Conservation (phyloP, 2,329 filamentous ascomycete genomes). For the Volutella citrinella region DNA sequence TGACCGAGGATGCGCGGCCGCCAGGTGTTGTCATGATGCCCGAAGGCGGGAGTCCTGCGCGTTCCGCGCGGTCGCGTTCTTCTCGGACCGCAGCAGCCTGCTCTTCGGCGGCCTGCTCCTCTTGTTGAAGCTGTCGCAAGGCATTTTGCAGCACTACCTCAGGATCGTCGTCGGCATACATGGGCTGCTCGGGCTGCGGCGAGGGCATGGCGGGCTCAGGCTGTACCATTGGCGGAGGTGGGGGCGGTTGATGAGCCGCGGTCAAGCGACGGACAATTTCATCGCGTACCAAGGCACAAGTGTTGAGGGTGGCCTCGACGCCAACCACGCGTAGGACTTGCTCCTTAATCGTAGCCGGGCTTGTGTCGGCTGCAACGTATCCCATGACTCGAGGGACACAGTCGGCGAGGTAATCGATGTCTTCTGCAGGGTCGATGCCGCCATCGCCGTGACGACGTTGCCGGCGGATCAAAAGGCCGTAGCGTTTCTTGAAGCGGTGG, state of each 20-base stretch:
- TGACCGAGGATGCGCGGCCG: conserved; percentile 27
- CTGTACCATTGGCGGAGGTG: conserved; percentile 21
- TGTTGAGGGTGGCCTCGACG: conserved; percentile 51
- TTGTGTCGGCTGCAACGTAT: conserved; percentile 56
- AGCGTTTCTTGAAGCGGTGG: conserved; percentile 62
- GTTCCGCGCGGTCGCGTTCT: conserved; percentile 48
- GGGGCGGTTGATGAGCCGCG: conserved; percentile 17
- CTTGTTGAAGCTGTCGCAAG: conserved; percentile 55
- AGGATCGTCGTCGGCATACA: conserved; percentile 52
- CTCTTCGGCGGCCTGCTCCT: conserved; percentile 57
- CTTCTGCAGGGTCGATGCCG: conserved; percentile 47
- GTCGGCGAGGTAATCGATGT: conserved; percentile 59
- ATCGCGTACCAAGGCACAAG: conserved; percentile 56
- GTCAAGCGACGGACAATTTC: conserved; percentile 47
- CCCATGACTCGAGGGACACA: conserved; percentile 58
- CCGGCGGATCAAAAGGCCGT: conserved; percentile 55
- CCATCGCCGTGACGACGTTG: conserved; percentile 51
- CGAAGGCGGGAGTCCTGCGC: conserved; percentile 26
- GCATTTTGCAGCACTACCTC: conserved; percentile 59
- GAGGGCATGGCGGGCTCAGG: conserved; percentile 25
- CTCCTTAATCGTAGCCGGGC: conserved; percentile 57
- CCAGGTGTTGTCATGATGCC: conserved; percentile 33
- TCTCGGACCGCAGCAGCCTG: conserved; percentile 53
- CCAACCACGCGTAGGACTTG: conserved; percentile 53
- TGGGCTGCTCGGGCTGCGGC: conserved; percentile 32